phyloP scores from a whole-genome alignment of 2,329 filamentous ascomycete species.

The Alternaria arbusti region DNA sequence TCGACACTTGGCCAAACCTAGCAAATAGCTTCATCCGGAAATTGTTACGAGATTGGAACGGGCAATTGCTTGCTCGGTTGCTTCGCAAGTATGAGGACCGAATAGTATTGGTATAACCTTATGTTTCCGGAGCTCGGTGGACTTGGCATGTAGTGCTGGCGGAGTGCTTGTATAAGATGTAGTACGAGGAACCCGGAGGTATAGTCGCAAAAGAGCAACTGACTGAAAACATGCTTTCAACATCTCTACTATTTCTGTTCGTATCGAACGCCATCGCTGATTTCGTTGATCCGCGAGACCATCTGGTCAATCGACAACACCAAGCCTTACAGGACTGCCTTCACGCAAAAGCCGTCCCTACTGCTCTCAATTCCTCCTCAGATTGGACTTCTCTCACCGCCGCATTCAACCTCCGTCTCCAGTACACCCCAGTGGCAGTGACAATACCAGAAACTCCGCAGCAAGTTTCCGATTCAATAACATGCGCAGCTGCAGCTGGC shows the following conservation, averaged over 20 bases:
- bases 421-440: conserved; percentile 57
- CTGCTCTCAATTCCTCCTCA: neutral
- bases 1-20: neutral
- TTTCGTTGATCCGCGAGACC: neutral
- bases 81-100: neutral
- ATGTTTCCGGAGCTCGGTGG: neutral
- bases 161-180: neutral
- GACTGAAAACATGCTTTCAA: neutral
- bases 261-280: neutral
- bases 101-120: neutral
- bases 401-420: conserved; percentile 24
- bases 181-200: neutral
- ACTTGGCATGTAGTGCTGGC: neutral
- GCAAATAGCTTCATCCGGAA: neutral
- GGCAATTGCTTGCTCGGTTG: neutral
- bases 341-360: neutral
- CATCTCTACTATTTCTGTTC: neutral
- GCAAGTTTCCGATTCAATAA: conserved; percentile 61
- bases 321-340: neutral
- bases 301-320: neutral
- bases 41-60: neutral
- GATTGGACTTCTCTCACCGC: conserved; percentile 1
- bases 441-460: conserved; percentile 57
- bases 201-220: neutral
- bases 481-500: conserved; percentile 57